Evolutionary conservation across 768 basidiomycete species (phyloP), one percentile per base, ranked within the genome.

Genomic region (Sporobolomyces phaffii): DNA sequence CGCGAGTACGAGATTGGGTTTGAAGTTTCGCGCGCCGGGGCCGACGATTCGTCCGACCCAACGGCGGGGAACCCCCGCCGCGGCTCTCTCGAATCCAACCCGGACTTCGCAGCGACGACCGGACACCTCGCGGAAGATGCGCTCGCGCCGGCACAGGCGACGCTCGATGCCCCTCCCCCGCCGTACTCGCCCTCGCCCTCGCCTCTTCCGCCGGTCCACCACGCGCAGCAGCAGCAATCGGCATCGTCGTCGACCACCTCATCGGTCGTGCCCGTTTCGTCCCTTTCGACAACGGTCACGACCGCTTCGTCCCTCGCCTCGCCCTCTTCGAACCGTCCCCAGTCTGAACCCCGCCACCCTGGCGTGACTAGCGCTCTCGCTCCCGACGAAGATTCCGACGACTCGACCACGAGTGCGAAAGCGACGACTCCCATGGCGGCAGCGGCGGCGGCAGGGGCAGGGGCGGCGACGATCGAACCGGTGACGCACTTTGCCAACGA

Each of bases 1-100:
- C n/a, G 65, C 2, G 62, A 72, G 31, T 72, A 72, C 54, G 70
- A 72, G 50, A 68, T 72, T 34, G 40, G 59, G 26, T 31, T 72
- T 4, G 65, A 68, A 17, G 70, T 72, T n/a, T 53, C 59, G n/a
- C 44, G 49, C 3, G 62, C 38, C 26, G 38, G n/a, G n/a, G n/a
- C n/a, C n/a, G n/a, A n/a, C n/a, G n/a, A n/a, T n/a, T n/a, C n/a
- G n/a, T n/a, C n/a, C n/a, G n/a, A n/a, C n/a, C n/a, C n/a, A n/a
- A n/a, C n/a, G n/a, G n/a, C n/a, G n/a, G n/a, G n/a, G n/a, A n/a
- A n/a, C n/a, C n/a, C n/a, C n/a, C n/a, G n/a, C n/a, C n/a, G n/a
- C n/a, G n/a, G n/a, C n/a, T n/a, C n/a, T n/a, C n/a, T n/a, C n/a
- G n/a, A n/a, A n/a, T n/a, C n/a, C n/a, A n/a, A n/a, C n/a, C n/a